These are phyloP conservation scores for Yamadazyma paraphyllophila DNA, from an alignment of 805 yeast species.

Conservation along the genomic window DNA sequence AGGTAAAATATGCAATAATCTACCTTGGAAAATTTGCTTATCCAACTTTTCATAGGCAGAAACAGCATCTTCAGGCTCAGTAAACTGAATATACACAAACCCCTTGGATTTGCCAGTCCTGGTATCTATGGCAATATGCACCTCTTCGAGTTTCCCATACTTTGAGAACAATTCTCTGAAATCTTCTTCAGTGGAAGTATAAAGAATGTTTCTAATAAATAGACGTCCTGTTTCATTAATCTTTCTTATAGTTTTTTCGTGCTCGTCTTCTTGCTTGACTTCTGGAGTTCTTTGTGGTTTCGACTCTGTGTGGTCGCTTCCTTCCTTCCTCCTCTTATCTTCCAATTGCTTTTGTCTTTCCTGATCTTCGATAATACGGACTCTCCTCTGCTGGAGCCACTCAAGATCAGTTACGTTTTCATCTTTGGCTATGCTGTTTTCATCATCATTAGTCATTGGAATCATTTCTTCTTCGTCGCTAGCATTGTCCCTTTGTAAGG, in stretches of 20 bases:
- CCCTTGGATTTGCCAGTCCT: slow-evolving; percentile 91
- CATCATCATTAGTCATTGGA: slow-evolving; percentile 15
- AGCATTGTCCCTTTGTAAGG: slow-evolving; percentile 38
- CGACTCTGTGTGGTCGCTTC: background rate
- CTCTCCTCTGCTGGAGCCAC: slow-evolving; percentile 79
- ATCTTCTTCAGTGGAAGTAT: slow-evolving; percentile 77
- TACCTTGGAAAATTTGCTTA: slow-evolving; percentile 89
- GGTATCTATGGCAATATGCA: slow-evolving; percentile 88
- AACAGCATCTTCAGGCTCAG: slow-evolving; percentile 68
- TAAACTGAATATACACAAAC: slow-evolving; percentile 79
- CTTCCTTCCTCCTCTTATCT: background rate
- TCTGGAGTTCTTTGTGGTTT: slow-evolving; percentile 5
- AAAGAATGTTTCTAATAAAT: slow-evolving; percentile 82
- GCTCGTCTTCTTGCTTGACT: slow-evolving; percentile 27
- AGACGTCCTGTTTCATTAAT: slow-evolving; percentile 74
- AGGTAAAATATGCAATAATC: slow-evolving; percentile 84
- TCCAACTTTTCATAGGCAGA: slow-evolving; percentile 73
- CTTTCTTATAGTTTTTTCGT: slow-evolving; percentile 48
- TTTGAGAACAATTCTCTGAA: slow-evolving; percentile 59
- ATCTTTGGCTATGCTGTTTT: slow-evolving; percentile 37
- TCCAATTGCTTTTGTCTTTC: slow-evolving; percentile 15
- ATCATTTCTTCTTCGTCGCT: slow-evolving; percentile 13
- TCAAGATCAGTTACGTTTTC: slow-evolving; percentile 85
- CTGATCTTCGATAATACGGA: slow-evolving; percentile 52
- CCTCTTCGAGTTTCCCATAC: slow-evolving; percentile 80